phyloP scores from a whole-genome alignment of 495 filamentous ascomycete genomes.

The Hypoxylon fuscum region DNA sequence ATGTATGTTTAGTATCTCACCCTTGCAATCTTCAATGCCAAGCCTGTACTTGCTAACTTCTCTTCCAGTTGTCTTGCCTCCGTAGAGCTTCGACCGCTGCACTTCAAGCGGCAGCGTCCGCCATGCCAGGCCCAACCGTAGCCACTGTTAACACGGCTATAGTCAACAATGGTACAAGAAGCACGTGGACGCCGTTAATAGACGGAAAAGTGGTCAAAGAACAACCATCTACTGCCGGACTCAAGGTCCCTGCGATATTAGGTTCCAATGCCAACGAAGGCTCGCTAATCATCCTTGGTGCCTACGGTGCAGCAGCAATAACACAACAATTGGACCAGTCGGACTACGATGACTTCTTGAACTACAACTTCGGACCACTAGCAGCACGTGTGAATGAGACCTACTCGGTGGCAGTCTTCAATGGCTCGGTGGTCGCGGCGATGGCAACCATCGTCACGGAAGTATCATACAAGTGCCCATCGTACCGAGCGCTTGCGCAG shows the following conservation, averaged over 20 bases:
- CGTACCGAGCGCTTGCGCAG: conserved; percentile 35
- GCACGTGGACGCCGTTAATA: conserved; percentile 40
- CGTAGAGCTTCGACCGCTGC: conserved; percentile 9
- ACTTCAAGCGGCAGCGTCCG: conserved; percentile 4
- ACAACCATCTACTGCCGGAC: conserved; percentile 44
- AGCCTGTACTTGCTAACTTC: background rate
- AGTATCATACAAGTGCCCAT: conserved; percentile 44
- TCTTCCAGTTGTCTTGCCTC: conserved; percentile 22
- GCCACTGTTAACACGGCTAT: conserved; percentile 14
- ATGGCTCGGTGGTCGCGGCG: conserved; percentile 25
- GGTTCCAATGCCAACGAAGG: conserved; percentile 47
- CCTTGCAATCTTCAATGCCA: background rate
- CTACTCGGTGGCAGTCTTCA: conserved; percentile 44
- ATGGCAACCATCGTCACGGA: conserved; percentile 42
- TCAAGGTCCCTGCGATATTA: conserved; percentile 50
- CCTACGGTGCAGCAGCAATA: conserved; percentile 11
- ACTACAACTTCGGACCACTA: conserved; percentile 44
- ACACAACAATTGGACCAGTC: conserved; percentile 5
- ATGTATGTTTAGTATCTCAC: conserved; percentile 26
- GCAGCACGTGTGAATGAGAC: conserved; percentile 44
- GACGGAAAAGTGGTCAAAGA: conserved; percentile 49
- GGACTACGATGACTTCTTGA: conserved; percentile 41
- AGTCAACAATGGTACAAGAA: conserved; percentile 25
- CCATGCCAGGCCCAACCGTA: conserved; percentile 17
- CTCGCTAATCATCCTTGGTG: conserved; percentile 30